Percentiles rank a stretch among this genome's conserved stretches.
These are phyloP conservation scores for Magnusiomyces suaveolens DNA, from an alignment of 1,139 yeast genomes.

Conservation along the genomic window DNA sequence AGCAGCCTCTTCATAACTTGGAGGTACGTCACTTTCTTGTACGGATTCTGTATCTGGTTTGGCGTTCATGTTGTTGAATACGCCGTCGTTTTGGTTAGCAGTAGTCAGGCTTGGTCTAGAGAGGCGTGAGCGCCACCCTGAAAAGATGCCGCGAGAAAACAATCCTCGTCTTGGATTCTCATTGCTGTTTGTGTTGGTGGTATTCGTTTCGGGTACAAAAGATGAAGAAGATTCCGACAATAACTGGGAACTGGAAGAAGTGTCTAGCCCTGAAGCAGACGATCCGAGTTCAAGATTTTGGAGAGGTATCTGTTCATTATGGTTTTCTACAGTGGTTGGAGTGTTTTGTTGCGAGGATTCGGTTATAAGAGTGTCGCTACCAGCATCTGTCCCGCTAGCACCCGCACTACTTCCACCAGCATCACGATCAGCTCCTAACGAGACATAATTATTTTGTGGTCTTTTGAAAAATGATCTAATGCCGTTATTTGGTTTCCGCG, in stretches of 20 bases:
- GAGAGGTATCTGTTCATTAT: conserved; percentile 6
- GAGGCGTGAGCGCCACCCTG: conserved; percentile 10
- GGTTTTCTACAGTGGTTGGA: not conserved
- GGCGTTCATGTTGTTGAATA: conserved; percentile 81
- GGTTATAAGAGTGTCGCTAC: not conserved
- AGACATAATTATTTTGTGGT: not conserved
- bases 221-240: not conserved
- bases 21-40: conserved; percentile 51
- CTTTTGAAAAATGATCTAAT: not conserved
- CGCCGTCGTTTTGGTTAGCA: conserved; percentile 62
- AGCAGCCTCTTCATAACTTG: conserved; percentile 90
- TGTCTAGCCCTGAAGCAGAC: not conserved
- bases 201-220: not conserved
- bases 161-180: conserved; percentile 2
- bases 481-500: not conserved
- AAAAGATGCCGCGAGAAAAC: conserved; percentile 10
- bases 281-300: not conserved
- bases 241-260: not conserved
- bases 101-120: conserved; percentile 29
- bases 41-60: conserved; percentile 42
- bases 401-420: not conserved
- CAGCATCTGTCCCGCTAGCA: too few species aligned
- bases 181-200: conserved; percentile 10
- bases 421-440: not conserved
- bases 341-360: not conserved